A percentile compares a stretch with the other conserved stretches of the same genome.
Evolutionary conservation across 1,284 basidiomycete genomes (phyloP).

Genomic region (Irpex sp.): DNA sequence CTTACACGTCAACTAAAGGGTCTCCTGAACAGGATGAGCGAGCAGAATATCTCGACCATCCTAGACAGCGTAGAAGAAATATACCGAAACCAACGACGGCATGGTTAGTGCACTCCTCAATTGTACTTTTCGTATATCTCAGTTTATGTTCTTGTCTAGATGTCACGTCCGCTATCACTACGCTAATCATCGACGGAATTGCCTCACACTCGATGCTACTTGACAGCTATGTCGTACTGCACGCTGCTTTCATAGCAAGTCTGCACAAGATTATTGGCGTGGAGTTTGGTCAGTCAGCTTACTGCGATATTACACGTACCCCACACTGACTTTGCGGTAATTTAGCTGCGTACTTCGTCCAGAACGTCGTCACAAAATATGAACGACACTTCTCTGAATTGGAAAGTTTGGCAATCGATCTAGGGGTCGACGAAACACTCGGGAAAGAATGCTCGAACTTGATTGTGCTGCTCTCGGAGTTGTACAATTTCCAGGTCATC

Average conservation of each 20-base stretch:
- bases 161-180: slow-evolving; percentile 79
- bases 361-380: slow-evolving; percentile 64
- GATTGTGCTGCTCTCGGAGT: slow-evolving; percentile 82
- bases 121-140: neutral
- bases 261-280: slow-evolving; percentile 85
- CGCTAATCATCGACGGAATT: slow-evolving; percentile 80
- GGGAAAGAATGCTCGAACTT: slow-evolving; percentile 92
- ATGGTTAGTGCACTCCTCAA: slow-evolving; percentile 51
- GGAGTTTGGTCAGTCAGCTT: slow-evolving; percentile 76
- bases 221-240: slow-evolving; percentile 89
- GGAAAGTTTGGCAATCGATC: slow-evolving; percentile 15
- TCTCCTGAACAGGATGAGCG: slow-evolving; percentile 87
- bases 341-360: slow-evolving; percentile 76
- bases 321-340: neutral
- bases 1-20: slow-evolving; percentile 84
- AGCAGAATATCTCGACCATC: slow-evolving; percentile 86
- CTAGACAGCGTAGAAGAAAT: slow-evolving; percentile 75
- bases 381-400: slow-evolving; percentile 49
- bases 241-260: slow-evolving; percentile 85
- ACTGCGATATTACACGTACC: no score
- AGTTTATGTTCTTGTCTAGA: slow-evolving; percentile 41
- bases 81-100: slow-evolving; percentile 77
- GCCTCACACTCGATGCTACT: slow-evolving; percentile 80
- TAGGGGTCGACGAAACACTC: slow-evolving; percentile 29
- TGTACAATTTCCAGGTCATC: slow-evolving; percentile 96